phyloP scores from a whole-genome alignment of 2,329 filamentous ascomycete species.

The Aspergillus pseudoterreus region DNA sequence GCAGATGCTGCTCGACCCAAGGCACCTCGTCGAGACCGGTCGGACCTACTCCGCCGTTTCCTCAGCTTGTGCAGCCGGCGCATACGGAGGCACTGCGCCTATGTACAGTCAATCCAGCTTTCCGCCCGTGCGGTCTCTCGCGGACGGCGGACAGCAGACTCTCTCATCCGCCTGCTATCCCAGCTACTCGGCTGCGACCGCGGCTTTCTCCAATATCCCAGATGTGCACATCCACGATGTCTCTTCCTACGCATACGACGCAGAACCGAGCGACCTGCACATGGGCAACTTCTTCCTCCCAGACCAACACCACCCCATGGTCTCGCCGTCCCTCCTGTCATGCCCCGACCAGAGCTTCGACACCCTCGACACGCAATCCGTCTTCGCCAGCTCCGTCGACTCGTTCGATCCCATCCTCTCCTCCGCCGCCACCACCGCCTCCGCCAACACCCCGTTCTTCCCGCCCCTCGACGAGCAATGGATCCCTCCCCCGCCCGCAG shows the following conservation, averaged over 20 bases:
- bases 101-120: neutral
- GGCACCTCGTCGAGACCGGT: neutral
- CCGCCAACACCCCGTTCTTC: neutral
- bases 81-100: neutral
- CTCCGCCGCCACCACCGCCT: neutral
- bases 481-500: neutral
- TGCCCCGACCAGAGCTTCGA: neutral
- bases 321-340: neutral
- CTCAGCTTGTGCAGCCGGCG: neutral
- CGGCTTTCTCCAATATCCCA: neutral
- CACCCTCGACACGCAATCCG: neutral
- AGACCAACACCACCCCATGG: neutral
- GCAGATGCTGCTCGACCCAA: neutral
- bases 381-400: neutral
- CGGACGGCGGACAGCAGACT: neutral
- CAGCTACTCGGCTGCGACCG: neutral
- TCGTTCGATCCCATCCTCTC: slow-evolving; percentile 1
- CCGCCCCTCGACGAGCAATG: neutral
- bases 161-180: neutral
- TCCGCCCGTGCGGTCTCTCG: neutral
- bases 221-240: neutral
- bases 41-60: neutral
- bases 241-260: neutral
- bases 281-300: slow-evolving; percentile 1
- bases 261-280: neutral